phyloP scores from a whole-genome alignment of 73 alveolate species.

The Breviolum minutum region DNA sequence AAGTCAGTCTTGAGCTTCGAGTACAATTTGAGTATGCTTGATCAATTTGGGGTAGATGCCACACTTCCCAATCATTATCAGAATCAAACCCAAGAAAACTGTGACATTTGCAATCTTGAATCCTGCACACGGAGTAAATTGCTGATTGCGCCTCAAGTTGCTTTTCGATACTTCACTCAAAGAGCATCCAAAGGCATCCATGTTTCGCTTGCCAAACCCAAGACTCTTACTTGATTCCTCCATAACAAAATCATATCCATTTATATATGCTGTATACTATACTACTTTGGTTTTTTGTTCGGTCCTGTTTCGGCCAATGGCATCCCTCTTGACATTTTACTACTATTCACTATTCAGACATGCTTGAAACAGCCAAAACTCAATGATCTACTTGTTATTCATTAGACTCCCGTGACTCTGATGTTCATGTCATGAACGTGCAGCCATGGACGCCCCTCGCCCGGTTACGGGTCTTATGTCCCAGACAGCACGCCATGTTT shows the following conservation, averaged over 20 bases:
- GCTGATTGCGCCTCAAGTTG: neutral
- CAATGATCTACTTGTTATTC: too few relatives aligned
- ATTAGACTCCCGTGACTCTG: neutral
- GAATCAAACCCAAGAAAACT: neutral
- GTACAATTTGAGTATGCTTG: neutral
- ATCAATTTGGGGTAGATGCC: neutral
- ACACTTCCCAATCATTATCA: neutral
- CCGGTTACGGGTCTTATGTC: constrained; percentile 88
- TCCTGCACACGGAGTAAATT: neutral
- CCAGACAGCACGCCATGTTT: constrained; percentile 76
- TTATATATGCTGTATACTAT: neutral
- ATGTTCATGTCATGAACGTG: neutral
- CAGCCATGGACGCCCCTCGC: constrained; percentile 9
- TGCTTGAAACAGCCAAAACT: too few relatives aligned
- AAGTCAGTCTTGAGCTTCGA: too few relatives aligned
- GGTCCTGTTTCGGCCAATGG: neutral
- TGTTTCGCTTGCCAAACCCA: too few relatives aligned
- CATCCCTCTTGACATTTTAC: neutral
- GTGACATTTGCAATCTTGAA: neutral
- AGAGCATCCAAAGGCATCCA: too few relatives aligned
- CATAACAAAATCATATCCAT: too few relatives aligned
- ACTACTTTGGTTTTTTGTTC: neutral
- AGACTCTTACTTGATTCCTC: too few relatives aligned
- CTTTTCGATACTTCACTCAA: too few relatives aligned
- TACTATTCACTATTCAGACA: too few relatives aligned